Evolutionary conservation across 1,284 basidiomycete species (phyloP), one percentile per base, ranked within the genome.

Genomic region (Vanrija pseudolonga): DNA sequence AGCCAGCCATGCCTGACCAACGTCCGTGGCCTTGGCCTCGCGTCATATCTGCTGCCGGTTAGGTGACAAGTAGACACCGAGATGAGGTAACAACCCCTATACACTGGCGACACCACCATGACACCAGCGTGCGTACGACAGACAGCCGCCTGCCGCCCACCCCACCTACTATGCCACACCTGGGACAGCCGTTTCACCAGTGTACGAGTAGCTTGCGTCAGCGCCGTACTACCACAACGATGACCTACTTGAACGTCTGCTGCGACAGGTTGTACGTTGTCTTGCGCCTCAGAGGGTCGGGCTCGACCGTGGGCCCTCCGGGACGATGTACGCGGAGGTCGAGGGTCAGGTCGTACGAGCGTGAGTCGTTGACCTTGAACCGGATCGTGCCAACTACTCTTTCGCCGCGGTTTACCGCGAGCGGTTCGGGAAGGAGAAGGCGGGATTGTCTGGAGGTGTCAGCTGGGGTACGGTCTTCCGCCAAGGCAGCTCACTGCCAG

Each of bases 381-480:
- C 47, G 54, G 20, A 77, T 61, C 5, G 63, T 51, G n/a, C 73
- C 75, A 28, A 64, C 56, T 5, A 77, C 57, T 22, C 63, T 60
- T 49, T 76, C 71, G 12, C 66, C 67, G 36, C 70, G 69, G 64
- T 78, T 78, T 6, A 69, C 71, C 2, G 76, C 76, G n/a, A 78
- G 61, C 8, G 76, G 76, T 52, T 78, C 76, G 6, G 74, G 64
- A 12, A 74, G 63, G 4, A 75, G 56, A 15, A 73, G 60, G 3
- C 72, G 64, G 6, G 71, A 64, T 66, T 75, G 73, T 55, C 67
- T 68, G 47, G n/a, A 12, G 32, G 50, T 58, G 50, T 59, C 52
- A 59, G 54, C 41, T 39, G 3, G 6, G 5, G 4, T 3, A 14
- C n/a, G n/a, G n/a, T n/a, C n/a, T n/a, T 12, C 22, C n/a, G 26